These are phyloP conservation scores for Suillus weaverae DNA, from an alignment of 768 basidiomycete species.

Conservation along the genomic window DNA sequence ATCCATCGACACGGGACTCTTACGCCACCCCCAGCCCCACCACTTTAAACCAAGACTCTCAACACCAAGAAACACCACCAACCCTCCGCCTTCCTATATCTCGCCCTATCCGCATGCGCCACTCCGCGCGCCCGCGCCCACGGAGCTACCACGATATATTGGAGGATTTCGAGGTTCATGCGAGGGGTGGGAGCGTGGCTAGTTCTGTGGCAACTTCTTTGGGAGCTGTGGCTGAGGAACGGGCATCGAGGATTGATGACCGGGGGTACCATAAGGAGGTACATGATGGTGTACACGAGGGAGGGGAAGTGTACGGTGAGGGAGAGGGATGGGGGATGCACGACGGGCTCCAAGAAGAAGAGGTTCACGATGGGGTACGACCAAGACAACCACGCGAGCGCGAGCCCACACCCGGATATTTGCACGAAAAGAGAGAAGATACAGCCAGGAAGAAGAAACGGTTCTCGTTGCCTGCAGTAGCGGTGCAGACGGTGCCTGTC, in stretches of 20 bases:
- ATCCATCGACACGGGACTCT: background rate
- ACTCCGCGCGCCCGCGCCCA: conserved; percentile 41
- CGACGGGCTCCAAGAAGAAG: background rate
- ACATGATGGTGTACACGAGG: conserved; percentile 3
- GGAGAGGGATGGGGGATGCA: background rate
- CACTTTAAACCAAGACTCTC: background rate
- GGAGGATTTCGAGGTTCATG: conserved; percentile 55
- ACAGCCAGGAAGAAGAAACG: conserved; percentile 64
- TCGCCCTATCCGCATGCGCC: conserved; percentile 32
- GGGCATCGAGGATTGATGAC: background rate
- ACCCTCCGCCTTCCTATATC: conserved; percentile 3
- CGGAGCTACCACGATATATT: conserved; percentile 68
- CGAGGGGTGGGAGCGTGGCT: conserved; percentile 28
- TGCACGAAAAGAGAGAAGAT: conserved; percentile 43
- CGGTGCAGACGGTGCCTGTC: conserved; percentile 70
- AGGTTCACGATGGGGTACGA: background rate
- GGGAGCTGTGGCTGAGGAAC: conserved; percentile 10
- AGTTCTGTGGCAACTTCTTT: conserved; percentile 32
- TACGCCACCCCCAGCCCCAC: background rate
- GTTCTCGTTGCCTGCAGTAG: conserved; percentile 77
- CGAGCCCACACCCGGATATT: background rate
- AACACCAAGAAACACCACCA: background rate
- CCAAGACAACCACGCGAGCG: background rate
- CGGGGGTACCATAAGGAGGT: conserved; percentile 14
- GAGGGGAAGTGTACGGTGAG: background rate